phyloP scores from a whole-genome alignment of 768 basidiomycete genomes.

The Termitomyces sp. region DNA sequence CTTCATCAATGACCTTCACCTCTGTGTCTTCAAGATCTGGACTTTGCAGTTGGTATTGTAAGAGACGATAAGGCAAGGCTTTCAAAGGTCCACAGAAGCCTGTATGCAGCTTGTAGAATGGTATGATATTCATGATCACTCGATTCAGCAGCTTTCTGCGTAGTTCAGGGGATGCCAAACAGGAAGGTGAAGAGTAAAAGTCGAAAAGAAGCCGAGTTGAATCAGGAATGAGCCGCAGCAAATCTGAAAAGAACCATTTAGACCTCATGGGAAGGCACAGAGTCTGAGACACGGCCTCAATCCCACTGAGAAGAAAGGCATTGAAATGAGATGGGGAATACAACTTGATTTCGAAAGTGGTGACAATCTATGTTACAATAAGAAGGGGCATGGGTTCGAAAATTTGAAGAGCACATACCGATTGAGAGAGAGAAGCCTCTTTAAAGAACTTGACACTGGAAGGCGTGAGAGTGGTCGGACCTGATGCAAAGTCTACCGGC shows the following conservation, averaged over 20 bases:
- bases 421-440: constrained; percentile 25
- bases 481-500: constrained; percentile 26
- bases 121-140: constrained; percentile 28
- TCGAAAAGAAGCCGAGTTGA: constrained; percentile 35
- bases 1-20: constrained; percentile 16
- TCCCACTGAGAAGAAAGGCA: constrained; percentile 38
- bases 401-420: constrained; percentile 13
- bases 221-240: constrained; percentile 35
- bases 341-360: constrained; percentile 23
- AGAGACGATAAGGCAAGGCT: constrained; percentile 28
- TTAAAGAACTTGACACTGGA: constrained; percentile 34
- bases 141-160: constrained; percentile 35
- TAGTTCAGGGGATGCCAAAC: constrained; percentile 22
- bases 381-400: neutral
- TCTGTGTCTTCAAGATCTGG: constrained; percentile 32
- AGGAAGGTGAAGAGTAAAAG: constrained; percentile 34
- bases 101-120: constrained; percentile 19
- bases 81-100: constrained; percentile 27
- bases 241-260: constrained; percentile 45
- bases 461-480: constrained; percentile 27
- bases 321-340: constrained; percentile 32
- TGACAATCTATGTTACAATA: constrained; percentile 15
- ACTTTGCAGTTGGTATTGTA: constrained; percentile 38
- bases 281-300: constrained; percentile 36
- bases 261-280: constrained; percentile 36